Conservation (phyloP, 1,284 basidiomycete species). For the Cystobasidiaceae sp. region DNA sequence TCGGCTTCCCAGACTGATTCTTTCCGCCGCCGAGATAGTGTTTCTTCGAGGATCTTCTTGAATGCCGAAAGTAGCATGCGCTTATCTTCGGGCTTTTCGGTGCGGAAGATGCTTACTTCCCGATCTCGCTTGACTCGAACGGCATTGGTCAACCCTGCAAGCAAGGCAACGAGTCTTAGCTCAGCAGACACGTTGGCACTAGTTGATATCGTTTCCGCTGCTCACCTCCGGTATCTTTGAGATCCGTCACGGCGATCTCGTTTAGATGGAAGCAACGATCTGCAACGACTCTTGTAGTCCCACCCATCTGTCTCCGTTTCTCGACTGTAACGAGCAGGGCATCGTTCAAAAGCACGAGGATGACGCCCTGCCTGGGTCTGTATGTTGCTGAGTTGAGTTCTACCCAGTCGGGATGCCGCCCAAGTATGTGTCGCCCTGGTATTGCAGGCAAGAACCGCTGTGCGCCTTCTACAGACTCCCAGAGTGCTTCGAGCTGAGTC, state of each 20-base stretch:
- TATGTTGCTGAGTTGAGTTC: conserved; percentile 92
- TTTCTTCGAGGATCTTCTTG: conserved; percentile 84
- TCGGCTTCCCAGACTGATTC: conserved; percentile 55
- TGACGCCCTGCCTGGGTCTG: conserved; percentile 78
- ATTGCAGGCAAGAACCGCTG: conserved; percentile 88
- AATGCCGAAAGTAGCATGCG: conserved; percentile 77
- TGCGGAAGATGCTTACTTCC: conserved; percentile 88
- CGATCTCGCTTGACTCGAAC: conserved; percentile 92
- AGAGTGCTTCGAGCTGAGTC: conserved; percentile 85
- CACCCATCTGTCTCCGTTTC: conserved; percentile 51
- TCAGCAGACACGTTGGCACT: not conserved
- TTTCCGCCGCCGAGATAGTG: conserved; percentile 77
- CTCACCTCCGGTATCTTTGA: conserved; percentile 86
- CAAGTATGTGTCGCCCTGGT: conserved; percentile 82
- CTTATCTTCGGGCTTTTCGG: conserved; percentile 76
- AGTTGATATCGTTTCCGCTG: not conserved
- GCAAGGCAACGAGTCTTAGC: not conserved
- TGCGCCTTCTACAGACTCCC: conserved; percentile 89
- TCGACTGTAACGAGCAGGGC: conserved; percentile 74
- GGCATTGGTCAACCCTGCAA: conserved; percentile 82
- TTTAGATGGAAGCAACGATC: conserved; percentile 86
- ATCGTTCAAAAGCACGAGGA: conserved; percentile 88
- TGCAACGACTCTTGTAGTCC: conserved; percentile 67
- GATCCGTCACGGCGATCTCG: conserved; percentile 89
- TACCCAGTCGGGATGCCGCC: conserved; percentile 76